Evolutionary conservation across 208 protist genomes (phyloP), one percentile per base, ranked within the genome.

Genomic region (Wallacemonas sp.): DNA sequence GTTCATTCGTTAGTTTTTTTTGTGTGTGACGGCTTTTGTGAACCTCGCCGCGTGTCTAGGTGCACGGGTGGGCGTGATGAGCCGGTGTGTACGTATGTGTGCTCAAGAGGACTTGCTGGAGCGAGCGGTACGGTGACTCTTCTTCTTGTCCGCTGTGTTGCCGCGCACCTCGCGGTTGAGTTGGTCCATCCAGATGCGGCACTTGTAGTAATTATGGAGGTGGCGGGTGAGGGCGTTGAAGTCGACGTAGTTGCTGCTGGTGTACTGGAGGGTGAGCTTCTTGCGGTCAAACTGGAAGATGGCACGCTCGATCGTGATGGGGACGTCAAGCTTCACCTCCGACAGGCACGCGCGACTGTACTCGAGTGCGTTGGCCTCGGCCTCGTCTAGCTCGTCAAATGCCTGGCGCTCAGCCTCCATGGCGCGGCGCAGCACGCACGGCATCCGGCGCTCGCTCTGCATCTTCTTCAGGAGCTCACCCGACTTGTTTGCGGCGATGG

Each of bases 141-240:
- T 65, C 12, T 64, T 39, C 48, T 4, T 60, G 26, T 32, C 33
- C 12, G 24, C 12, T 2, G 39, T 38, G 30, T 9, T 70, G 61
- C 47, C 55, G 54, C 76, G 72, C 55, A 64, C 63, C 33, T 87
- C 81, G 63, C 85, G 83, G 74, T 94, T 92, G n/a, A 94, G 68
- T 57, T 92, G 88, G 68, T 96, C 70, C 87, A 96, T 93, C 87
- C 90, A 96, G 49, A 96, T 96, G 41, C 90, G 84, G 75, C 90
- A 96, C 65, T 87, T 84, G 66, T 90, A 93, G 56, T 79, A 77
- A 29, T 79, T 84, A 72, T 93, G 85, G 4, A 92, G 67, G 52
- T 76, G 68, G 27, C 86, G 84, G 11, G 88, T 87, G 33, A 96
- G 74, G 44, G 72, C 30, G 34, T 87, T 87, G 74, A 96, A 96